A percentile compares a stretch with the other conserved stretches of the same genome.
phyloP scores from a whole-genome alignment of 768 basidiomycete genomes.

The Mycena capillaripes region DNA sequence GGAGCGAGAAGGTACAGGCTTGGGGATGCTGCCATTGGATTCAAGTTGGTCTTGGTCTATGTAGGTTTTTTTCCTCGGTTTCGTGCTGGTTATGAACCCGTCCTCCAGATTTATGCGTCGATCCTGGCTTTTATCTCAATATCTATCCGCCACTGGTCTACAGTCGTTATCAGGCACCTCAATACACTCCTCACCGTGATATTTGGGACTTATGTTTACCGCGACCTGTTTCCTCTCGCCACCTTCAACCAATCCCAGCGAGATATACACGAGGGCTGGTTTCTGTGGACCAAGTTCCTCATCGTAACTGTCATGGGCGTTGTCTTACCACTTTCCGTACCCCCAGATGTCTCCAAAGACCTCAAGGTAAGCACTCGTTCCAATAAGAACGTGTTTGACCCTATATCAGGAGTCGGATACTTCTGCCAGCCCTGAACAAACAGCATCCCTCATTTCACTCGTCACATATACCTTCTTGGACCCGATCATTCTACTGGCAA shows the following conservation, averaged over 20 bases:
- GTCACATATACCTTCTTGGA: slow-evolving; percentile 23
- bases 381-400: background rate
- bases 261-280: slow-evolving; percentile 25
- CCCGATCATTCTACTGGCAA: slow-evolving; percentile 17
- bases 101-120: slow-evolving; percentile 12
- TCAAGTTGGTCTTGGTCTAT: slow-evolving; percentile 7
- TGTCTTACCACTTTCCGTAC: background rate
- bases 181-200: slow-evolving; percentile 1
- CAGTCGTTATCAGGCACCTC: slow-evolving; percentile 7
- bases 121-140: slow-evolving; percentile 10
- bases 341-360: background rate
- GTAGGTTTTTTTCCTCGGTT: background rate
- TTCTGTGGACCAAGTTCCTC: slow-evolving; percentile 8
- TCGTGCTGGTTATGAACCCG: background rate
- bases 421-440: slow-evolving; percentile 13
- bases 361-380: background rate
- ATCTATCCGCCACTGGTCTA: background rate
- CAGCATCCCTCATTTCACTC: slow-evolving; percentile 24
- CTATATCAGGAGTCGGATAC: background rate
- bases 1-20: background rate
- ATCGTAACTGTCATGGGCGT: slow-evolving; percentile 4
- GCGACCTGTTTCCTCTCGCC: slow-evolving; percentile 30
- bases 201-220: slow-evolving; percentile 21
- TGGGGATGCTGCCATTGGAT: background rate
- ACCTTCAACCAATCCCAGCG: slow-evolving; percentile 5